These are phyloP conservation scores for Kalanchoe fedtschenkoi DNA, from an alignment of 164 flowering plant genomes.

Conservation along the genomic window DNA sequence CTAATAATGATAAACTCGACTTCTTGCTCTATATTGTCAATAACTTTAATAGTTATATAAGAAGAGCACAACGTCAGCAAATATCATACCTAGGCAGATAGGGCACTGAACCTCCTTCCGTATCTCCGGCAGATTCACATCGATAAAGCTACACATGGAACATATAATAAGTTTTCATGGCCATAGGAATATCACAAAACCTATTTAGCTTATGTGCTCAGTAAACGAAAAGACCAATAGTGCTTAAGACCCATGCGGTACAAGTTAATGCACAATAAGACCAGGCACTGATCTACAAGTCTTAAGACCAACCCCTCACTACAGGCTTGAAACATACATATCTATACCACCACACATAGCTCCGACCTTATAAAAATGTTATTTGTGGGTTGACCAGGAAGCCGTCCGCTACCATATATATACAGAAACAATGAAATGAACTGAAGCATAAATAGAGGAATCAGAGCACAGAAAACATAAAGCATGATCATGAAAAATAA, in stretches of 20 bases:
- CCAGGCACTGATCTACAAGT: no score
- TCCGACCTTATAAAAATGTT: no score
- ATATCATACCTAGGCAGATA: constrained; percentile 32
- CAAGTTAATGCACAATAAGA: no score
- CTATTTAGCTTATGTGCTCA: neutral
- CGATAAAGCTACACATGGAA: constrained; percentile 37
- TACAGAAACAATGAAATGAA: neutral
- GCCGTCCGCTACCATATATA: neutral
- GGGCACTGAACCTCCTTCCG: constrained; percentile 61
- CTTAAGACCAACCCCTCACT: no score
- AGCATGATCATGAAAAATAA: neutral
- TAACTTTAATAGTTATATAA: no score
- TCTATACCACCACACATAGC: no score
- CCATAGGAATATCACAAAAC: neutral
- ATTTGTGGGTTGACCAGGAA: neutral
- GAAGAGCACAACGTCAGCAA: neutral
- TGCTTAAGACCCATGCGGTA: neutral
- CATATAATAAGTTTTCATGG: neutral
- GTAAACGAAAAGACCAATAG: neutral
- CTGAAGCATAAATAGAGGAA: no score
- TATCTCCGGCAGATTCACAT: constrained; percentile 54
- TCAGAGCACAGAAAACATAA: neutral
- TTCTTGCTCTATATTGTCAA: no score
- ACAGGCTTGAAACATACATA: no score
- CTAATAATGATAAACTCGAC: neutral